Conservation (phyloP, 177 flowering plant genomes). For the Vitis hybrid region DNA sequence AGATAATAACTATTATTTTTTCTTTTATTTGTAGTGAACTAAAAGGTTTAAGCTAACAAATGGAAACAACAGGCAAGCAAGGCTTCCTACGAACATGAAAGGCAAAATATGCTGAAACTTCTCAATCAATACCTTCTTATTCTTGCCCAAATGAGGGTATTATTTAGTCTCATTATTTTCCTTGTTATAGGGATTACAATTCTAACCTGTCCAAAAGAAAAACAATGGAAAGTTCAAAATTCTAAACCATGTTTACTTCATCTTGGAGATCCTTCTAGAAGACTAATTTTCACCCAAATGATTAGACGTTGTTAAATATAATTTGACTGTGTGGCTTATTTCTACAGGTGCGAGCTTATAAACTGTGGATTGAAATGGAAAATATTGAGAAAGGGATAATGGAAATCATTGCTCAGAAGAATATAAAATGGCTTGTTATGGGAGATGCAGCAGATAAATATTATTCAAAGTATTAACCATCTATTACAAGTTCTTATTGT, state of each 20-base stretch:
- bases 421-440: constrained; percentile 60
- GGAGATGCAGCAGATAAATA: constrained; percentile 48
- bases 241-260: background rate
- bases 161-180: constrained; percentile 3
- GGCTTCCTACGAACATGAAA: constrained; percentile 19
- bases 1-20: background rate
- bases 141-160: constrained; percentile 34
- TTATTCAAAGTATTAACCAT: constrained; percentile 37
- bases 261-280: background rate
- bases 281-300: background rate
- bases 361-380: constrained; percentile 48
- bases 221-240: background rate
- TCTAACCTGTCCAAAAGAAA: background rate
- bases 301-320: background rate
- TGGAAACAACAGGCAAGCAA: constrained; percentile 10
- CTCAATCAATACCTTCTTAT: constrained; percentile 26
- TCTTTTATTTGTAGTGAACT: constrained; percentile 15
- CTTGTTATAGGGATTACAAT: background rate
- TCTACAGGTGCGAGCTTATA: constrained; percentile 39
- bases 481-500: background rate
- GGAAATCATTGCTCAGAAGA: constrained; percentile 30
- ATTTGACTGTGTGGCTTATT: background rate
- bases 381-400: constrained; percentile 48
- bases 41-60: constrained; percentile 7
- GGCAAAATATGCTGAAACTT: constrained; percentile 19